phyloP scores from a whole-genome alignment of 1,139 yeast genomes.

The Yamadazyma epiphylla region DNA sequence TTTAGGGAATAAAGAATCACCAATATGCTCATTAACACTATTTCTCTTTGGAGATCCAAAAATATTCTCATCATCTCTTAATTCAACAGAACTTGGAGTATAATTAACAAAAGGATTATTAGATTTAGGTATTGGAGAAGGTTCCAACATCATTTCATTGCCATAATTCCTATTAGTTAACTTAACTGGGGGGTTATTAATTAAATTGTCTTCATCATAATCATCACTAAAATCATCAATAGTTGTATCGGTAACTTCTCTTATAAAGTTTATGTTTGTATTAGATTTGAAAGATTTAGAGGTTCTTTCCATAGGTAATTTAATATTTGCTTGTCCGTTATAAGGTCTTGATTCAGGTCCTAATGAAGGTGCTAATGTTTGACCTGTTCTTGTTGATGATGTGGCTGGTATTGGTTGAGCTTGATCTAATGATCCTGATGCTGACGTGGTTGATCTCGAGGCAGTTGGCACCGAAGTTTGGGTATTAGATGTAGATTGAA shows the following conservation, averaged over 20 bases:
- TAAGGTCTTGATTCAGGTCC: constrained; percentile 9
- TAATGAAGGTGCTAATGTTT: constrained; percentile 1
- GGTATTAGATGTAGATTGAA: constrained; percentile 1
- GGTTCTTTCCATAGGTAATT: constrained; percentile 9
- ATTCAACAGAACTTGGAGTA: constrained; percentile 3
- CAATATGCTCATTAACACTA: constrained; percentile 22
- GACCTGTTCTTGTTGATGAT: too few species aligned
- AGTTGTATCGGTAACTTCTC: constrained; percentile 29
- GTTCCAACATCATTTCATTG: constrained; percentile 26
- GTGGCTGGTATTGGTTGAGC: neutral
- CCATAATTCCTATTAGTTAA: constrained; percentile 20
- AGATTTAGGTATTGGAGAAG: constrained; percentile 13
- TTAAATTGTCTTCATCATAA: constrained; percentile 17
- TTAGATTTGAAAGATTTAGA: constrained; percentile 12
- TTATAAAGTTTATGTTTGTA: constrained; percentile 26
- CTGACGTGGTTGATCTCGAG: too few species aligned
- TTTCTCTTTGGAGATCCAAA: constrained; percentile 34
- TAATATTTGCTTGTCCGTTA: constrained; percentile 7
- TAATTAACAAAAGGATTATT: constrained; percentile 13
- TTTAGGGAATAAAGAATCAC: constrained; percentile 72
- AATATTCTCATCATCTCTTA: constrained; percentile 9
- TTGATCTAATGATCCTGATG: too few species aligned
- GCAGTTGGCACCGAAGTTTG: too few species aligned
- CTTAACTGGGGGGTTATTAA: constrained; percentile 25
- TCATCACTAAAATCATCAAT: constrained; percentile 10